Base-by-base conservation (phyloP, 768 basidiomycete species). In the Nevesoporus exiguus region DNA sequence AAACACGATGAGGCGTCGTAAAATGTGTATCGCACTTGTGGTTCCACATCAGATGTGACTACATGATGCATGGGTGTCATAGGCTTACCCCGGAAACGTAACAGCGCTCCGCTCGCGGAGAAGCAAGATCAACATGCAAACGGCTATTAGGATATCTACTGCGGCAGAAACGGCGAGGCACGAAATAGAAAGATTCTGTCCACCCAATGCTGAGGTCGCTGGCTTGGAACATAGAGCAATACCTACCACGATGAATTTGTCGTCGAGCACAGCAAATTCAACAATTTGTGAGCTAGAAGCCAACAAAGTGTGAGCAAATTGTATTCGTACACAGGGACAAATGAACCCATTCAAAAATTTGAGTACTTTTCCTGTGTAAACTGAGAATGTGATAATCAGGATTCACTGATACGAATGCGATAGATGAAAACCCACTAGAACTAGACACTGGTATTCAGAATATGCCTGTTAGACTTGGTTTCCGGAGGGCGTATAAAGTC, bases 111-210 rank as follows among this genome's bases (percentile, higher is more conserved):
- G 52, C 37, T 59, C 7, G 27, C 49, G 49, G 21, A 51, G 0
- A 7, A 62, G 54, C 15, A 63, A 37, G 11, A 27, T 57, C 0
- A 48, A 53, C 30, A 62, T 14, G 47, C 22, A 50, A 22, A 53
- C 8, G 30, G 57, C 48, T 1, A 60, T 52, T 25, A 42, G 1
- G 15, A 60, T 6, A 19, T 62, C 61, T 14, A 47, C 30, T 8
- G 1, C 61, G 3, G 57, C 61, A 7, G 45, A 45, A 9, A 45
- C 10, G 7, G 33, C 15, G 17, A 61, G 13, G 10, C 5, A 7
- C 4, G 36, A 34, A 7, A 46, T 51, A 13, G 11, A 25, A 3
- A 51, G 0, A 7, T 0, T 8, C 59, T 60, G 34, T 39, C 19
- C 49, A n/a, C 13, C 8, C 4, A 3, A 31, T 25, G n/a, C 0